phyloP scores from a whole-genome alignment of 1,139 yeast species.

The Sugiyamaella paludigena region DNA sequence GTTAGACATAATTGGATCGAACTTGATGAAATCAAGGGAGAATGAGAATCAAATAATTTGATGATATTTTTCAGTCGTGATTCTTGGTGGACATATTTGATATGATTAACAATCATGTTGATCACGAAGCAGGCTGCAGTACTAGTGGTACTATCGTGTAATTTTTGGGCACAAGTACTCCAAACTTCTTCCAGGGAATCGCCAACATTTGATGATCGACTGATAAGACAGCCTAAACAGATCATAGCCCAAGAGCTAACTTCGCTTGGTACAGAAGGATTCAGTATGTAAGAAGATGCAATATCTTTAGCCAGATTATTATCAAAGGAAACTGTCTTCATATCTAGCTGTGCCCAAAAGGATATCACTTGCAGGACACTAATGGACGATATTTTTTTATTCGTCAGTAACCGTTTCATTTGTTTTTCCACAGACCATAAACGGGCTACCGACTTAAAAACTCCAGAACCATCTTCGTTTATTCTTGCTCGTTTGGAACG shows the following conservation, averaged over 20 bases:
- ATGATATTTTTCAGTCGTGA: neutral
- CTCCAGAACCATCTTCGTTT: neutral
- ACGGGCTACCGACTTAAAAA: neutral
- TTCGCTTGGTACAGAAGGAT: constrained; percentile 4
- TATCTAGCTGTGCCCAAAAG: constrained; percentile 5
- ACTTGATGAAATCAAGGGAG: constrained; percentile 13
- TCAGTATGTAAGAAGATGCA: constrained; percentile 1
- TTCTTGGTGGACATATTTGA: neutral
- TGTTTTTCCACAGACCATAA: neutral
- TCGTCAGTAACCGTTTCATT: neutral
- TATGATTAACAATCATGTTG: neutral
- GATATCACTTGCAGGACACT: constrained; percentile 1
- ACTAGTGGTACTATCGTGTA: constrained; percentile 14
- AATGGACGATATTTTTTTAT: neutral
- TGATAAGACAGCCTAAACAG: constrained; percentile 14
- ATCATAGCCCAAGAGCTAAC: constrained; percentile 19
- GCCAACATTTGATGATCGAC: neutral
- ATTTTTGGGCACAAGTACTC: constrained; percentile 15
- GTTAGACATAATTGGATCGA: constrained; percentile 13
- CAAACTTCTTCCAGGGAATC: constrained; percentile 7
- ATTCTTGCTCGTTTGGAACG: neutral
- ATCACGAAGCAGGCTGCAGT: constrained; percentile 22
- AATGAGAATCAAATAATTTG: constrained; percentile 15
- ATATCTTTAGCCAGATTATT: neutral
- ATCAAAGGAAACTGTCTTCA: neutral